These are phyloP conservation scores for Craspedostauros australis DNA, from an alignment of 108 stramenopile genomes.

Conservation along the genomic window DNA sequence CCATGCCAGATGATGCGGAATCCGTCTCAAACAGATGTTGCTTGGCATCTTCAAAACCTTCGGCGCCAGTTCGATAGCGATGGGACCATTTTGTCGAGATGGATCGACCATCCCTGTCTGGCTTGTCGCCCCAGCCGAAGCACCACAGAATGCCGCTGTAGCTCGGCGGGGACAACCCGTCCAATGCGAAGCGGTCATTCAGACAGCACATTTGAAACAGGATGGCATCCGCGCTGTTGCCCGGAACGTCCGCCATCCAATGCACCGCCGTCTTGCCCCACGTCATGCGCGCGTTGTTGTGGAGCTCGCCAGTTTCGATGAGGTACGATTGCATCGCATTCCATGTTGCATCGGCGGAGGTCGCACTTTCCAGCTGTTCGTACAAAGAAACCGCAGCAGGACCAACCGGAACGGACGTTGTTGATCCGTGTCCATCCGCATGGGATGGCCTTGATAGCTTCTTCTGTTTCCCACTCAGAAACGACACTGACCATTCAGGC, in stretches of 20 bases:
- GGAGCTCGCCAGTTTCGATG: constrained; percentile 59
- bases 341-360: constrained; percentile 39
- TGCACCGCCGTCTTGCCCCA: constrained; percentile 68
- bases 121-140: constrained; percentile 64
- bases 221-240: constrained; percentile 8
- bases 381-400: too few species aligned
- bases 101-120: constrained; percentile 12
- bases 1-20: too few species aligned
- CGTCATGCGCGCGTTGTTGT: constrained; percentile 81
- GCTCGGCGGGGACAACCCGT: constrained; percentile 66
- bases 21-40: constrained; percentile 3
- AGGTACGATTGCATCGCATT: constrained; percentile 69
- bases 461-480: too few species aligned
- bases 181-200: constrained; percentile 73
- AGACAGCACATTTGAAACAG: constrained; percentile 35
- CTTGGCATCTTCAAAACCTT: constrained; percentile 33
- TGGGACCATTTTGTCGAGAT: constrained; percentile 33
- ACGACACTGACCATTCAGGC: constrained; percentile 33
- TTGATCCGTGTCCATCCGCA: too few species aligned
- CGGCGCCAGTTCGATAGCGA: constrained; percentile 25
- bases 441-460: too few species aligned
- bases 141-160: constrained; percentile 77
- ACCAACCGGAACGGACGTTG: too few species aligned
- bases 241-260: constrained; percentile 25
- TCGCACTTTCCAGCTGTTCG: constrained; percentile 14